Base-by-base conservation (phyloP, 73 alveolate genomes). In the Paraurostyla sp. region DNA sequence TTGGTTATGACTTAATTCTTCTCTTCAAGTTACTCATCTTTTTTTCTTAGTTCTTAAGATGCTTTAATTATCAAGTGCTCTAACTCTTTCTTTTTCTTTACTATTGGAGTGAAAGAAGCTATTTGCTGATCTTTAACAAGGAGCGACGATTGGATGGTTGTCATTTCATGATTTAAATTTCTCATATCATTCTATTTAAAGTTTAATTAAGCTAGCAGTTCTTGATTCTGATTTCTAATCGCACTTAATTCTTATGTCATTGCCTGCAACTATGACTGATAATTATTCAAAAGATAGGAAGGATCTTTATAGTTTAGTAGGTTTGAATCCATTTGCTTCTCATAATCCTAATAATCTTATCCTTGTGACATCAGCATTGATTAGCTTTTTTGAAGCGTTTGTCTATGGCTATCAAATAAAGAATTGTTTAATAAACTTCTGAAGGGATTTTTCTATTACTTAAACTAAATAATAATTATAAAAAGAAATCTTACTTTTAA, bases 31-130 rank as follows among this genome's bases (percentile, higher is more conserved):
- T 73, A 50, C 6, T 73, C 86, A 50, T 73, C 86, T 73, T 73
- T 73, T 22, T 56, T 40, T 48, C 46, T 73, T 11, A 73, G 42
- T 25, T 73, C 86, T 30, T 73, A 32, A 30, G 62, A 32, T 1
- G 86, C 86, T 45, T 73, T 73, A 0, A 73, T 73, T 23, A 73
- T 71, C 46, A 73, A 46, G 36, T 27, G 52, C 30, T 73, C 86
- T 22, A 45, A 73, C 49, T 73, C 86, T 48, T 73, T 73, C 50
- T 73, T 73, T 71, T 40, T 45, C 13, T 40, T 46, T 48, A 45
- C 71, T 18, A 49, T 27, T 48, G 32, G 4, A 6, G 49, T 38
- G 30, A 73, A 45, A 23, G 69, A 73, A 20, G 0, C 20, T 18
- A 73, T 29, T 73, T 73, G 71, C 46, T 73, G 33, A 73, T 73